Base-by-base conservation (phyloP, 345 rosid genomes). In the Eucalyptus marginata region DNA sequence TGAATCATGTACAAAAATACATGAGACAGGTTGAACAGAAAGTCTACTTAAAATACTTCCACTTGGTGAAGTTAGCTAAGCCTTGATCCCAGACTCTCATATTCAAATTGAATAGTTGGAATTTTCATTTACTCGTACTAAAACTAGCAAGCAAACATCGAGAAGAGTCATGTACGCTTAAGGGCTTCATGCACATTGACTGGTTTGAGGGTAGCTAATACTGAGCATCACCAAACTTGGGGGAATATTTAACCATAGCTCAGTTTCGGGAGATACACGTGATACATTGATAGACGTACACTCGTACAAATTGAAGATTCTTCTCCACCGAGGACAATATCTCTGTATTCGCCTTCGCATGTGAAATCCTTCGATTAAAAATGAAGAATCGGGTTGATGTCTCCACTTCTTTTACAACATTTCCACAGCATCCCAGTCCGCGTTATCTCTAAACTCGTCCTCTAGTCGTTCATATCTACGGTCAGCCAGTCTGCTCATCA, bases 401-500 rank as follows among this genome's bases (percentile, higher is more conserved):
- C 86, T 44, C 89, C 91, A 29, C 89, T 93, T 93, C 90, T 7
- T 49, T 14, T 86, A 52, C 31, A 29, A 29, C 87, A 92, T 93
- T 87, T 96, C 94, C 6, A 90, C 88, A 27, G 88, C 86, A 86
- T 95, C 96, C 97, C 96, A 95, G 56, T 94, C 94, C 10, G 96
- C 90, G 92, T 90, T 93, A 54, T 94, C 92, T 66, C 94, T 93
- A 22, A 90, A 80, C 49, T 86, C 90, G 91, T 87, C 86, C 17
- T 93, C 96, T 33, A 93, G 88, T 10, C 87, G 90, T 58, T 94
- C 94, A 91, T 92, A 91, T 93, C 96, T 91, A 90, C 90, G 90
- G 44, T 88, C 91, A 18, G 92, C 94, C 91, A 96, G 87, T 92
- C 94, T 92, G 91, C 97, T 94, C 98, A 97, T 97, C 89, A 92